Evolutionary conservation across 2,329 filamentous ascomycete species (phyloP), one percentile per base, ranked within the genome.

Genomic region (Aureobasidium lini): DNA sequence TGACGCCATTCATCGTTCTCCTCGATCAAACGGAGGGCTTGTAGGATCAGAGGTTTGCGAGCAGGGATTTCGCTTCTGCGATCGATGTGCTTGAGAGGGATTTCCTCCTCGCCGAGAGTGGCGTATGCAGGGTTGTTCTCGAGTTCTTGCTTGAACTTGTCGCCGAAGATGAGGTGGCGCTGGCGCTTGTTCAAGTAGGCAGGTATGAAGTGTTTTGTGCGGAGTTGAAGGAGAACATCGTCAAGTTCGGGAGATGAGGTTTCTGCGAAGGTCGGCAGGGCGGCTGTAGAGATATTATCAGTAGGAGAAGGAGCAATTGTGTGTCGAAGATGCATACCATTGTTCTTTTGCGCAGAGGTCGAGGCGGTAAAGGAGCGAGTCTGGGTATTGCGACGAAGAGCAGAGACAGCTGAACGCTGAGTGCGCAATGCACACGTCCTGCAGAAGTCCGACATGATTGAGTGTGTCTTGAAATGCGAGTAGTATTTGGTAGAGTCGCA

Each of bases 201-300:
- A 11, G 77, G 77, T 23, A 79, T 70, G 60, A 79, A 71, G 64
- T 79, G 66, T 53, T 75, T 74, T 47, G 68, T 69, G 62, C 77
- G 77, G 56, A 78, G 67, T 9, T 63, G 69, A 6, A 67, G 63
- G 60, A 80, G 73, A 37, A 76, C 62, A 18, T 65, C 52, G 52
- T 75, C 67, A 58, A 79, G 74, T 46, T 75, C 71, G 50, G 73
- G 67, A 13, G 70, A 71, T 10, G 75, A 72, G 10, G 76, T 70
- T 37, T 72, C 65, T 52, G 68, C 65, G 70, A 77, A 80, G 44
- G 65, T 64, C 16, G 77, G 76, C 6, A 78, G 68, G 40, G 68
- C 64, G 62, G 70, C 72, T 73, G 59, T 2, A 18, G 10, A 18
- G n/a, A 11, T 28, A 49, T 28, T 42, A 52, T 50, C 6, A 50